Base-by-base conservation (phyloP, 2,329 filamentous ascomycete species). In the Arthrinium puccinioides region DNA sequence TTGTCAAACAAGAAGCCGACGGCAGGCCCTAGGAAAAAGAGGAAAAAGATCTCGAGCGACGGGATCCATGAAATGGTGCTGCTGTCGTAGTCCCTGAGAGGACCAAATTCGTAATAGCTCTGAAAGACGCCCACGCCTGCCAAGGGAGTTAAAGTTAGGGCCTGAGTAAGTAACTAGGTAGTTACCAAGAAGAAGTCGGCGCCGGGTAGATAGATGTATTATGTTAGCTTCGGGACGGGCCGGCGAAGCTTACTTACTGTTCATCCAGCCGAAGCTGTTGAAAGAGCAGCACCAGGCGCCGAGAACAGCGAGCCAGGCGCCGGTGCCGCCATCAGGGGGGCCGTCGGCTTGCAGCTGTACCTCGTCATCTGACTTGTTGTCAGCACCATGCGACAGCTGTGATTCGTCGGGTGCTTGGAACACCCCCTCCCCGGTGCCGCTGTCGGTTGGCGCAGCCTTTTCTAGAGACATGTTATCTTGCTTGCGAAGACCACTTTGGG, bases 51-150 rank as follows among this genome's bases (percentile, higher is more conserved):
- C 9, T 57, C 32, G 32, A 74, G 53, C 7, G 73, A 74, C 8
- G 70, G 61, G 45, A 81, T 79, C 77, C 77, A 82, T 36, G 74
- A 66, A 21, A 81, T 62, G 1, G 68, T 63, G 38, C 70, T 74
- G 8, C 67, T 55, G 3, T 64, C 63, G 42, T 75, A 70, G 4
- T 64, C 36, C 9, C 44, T 56, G 19, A 82, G 55, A 19, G 69
- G 66, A 11, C 65, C 61, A 6, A 50, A 49, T 39, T 74, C 57
- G 43, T 80, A 81, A 53, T 79, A 78, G 28, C 66, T 62, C 54
- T 79, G 72, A 48, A 80, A 80, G 6, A 76, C 64, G 3, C 76
- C 76, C 6, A 67, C 53, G 41, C 32, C 14, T 27, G 27, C 6
- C 15, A 11, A 30, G 31, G 71, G 44, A n/a, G n/a, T n/a, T n/a